Percentiles rank a stretch among this genome's conserved stretches.
These are phyloP conservation scores for Sporisorium exsertum DNA, from an alignment of 1,284 basidiomycete species.

Conservation along the genomic window DNA sequence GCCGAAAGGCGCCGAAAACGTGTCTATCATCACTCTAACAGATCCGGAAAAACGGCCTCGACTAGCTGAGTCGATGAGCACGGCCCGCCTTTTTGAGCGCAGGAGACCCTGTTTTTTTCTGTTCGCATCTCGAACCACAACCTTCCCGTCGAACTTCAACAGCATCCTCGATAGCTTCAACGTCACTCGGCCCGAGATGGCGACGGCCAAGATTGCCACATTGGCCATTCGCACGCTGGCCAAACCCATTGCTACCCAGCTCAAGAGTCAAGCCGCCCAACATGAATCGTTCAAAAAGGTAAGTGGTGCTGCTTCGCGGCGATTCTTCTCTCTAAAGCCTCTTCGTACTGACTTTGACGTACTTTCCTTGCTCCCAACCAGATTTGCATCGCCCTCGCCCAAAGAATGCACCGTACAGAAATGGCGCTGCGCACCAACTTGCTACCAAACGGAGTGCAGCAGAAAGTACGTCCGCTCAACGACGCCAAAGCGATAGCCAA, in stretches of 20 bases:
- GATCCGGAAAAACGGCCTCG: not conserved
- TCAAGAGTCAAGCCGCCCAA: conserved; percentile 64
- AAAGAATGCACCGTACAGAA: conserved; percentile 64
- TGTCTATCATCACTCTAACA: not conserved
- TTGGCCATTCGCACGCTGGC: conserved; percentile 65
- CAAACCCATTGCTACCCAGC: conserved; percentile 67
- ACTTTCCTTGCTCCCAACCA: not conserved
- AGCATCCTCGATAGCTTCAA: not conserved
- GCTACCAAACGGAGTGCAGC: conserved; percentile 48
- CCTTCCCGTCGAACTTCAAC: not conserved
- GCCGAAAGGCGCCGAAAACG: not conserved
- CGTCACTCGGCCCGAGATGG: conserved; percentile 47
- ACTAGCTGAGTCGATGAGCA: not conserved
- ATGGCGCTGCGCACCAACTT: conserved; percentile 61
- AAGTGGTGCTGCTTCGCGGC: conserved; percentile 1
- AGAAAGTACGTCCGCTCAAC: conserved; percentile 66
- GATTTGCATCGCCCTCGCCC: conserved; percentile 64
- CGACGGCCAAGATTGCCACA: conserved; percentile 65
- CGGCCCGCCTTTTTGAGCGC: not conserved
- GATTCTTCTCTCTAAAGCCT: not conserved
- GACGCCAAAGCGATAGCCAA: conserved; percentile 65
- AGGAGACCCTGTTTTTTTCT: not conserved
- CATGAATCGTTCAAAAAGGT: conserved; percentile 63
- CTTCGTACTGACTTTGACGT: not conserved
- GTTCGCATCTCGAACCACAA: not conserved